A percentile compares a stretch with the other conserved stretches of the same genome.
phyloP scores from a whole-genome alignment of 139 green algal species.

The Astrephomene gubernaculifera region DNA sequence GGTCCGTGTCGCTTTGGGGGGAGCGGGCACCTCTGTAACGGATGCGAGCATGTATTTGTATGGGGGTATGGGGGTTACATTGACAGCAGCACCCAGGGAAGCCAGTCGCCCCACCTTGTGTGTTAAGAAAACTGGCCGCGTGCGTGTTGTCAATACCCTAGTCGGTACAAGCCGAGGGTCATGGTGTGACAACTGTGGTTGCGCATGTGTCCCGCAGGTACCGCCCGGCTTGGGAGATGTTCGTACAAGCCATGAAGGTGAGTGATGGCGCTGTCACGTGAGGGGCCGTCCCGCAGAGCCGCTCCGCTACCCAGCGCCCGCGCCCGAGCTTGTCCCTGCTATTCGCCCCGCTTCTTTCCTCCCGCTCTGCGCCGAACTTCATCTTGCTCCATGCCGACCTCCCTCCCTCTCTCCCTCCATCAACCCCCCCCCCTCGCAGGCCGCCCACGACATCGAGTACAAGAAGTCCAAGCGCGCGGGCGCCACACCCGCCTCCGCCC shows the following conservation, averaged over 20 bases:
- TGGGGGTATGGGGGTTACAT: too few species aligned
- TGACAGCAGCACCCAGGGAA: too few species aligned
- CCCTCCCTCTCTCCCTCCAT: not conserved
- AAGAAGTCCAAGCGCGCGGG: constrained; percentile 44
- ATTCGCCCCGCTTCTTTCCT: not conserved
- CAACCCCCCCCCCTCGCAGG: not conserved
- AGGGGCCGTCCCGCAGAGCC: too few species aligned
- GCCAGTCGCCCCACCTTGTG: too few species aligned
- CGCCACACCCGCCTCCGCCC: constrained; percentile 11
- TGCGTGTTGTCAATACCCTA: not conserved
- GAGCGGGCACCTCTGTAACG: too few species aligned
- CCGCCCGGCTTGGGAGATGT: not conserved
- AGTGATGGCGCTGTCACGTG: not conserved
- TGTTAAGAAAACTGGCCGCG: not conserved
- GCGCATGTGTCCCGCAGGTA: not conserved
- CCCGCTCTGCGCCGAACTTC: too few species aligned
- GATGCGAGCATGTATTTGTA: too few species aligned
- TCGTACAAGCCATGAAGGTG: constrained; percentile 16
- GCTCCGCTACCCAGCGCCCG: not conserved
- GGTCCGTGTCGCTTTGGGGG: too few species aligned
- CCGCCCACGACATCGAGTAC: constrained; percentile 19
- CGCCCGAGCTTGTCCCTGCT: not conserved
- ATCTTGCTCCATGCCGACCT: not conserved
- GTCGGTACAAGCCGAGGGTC: not conserved
- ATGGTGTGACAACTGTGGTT: not conserved